Base-by-base conservation (phyloP, 2,329 filamentous ascomycete species). In the Cladosporium austrohemisphaericum region DNA sequence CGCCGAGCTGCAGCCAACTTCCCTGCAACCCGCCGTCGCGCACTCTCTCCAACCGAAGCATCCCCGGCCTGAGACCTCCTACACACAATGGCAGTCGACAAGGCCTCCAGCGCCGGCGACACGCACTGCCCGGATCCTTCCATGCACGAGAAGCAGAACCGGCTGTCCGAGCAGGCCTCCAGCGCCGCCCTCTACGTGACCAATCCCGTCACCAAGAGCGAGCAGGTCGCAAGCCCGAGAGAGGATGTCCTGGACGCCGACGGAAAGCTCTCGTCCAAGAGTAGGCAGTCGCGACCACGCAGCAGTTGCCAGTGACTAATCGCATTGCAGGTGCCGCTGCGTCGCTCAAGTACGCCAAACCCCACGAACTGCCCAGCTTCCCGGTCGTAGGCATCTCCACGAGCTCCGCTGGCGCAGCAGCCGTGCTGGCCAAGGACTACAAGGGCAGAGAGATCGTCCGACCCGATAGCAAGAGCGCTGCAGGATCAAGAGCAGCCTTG, bases 401-500 rank as follows among this genome's bases (percentile, higher is more conserved):
- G 56, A 73, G 79, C 22, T 77, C 78, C 8, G 82, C 83, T 7
- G 76, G 76, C 47, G 77, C 76, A 48, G 81, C 81, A 26, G 81
- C 81, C 1, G 62, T 77, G 48, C 66, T 77, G 25, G 81, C 79
- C 18, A 78, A 80, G 57, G 77, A 83, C 60, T 81, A 81, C 59
- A 79, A 79, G 61, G 76, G 71, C 76, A 76, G 64, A 65, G 80
- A 84, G 3, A 51, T 76, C 6, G 85, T 82, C 81, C 76, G 85
- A 55, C 80, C 83, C 7, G 74, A 82, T 51, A 33, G 44, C 18
- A 70, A 77, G 49, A 86, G 79, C 61, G 71, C 79, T 10, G 79
- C 83, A 41, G 85, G 86, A 28, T 83, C 85, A 43, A 88, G 86
- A 63, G 88, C 89, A 40, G 89, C 89, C 3, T 64, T 88, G 8